A percentile compares a stretch with the other conserved stretches of the same genome.
These are phyloP conservation scores for Gaultheria prostrata DNA, from an alignment of 148 eudicot genomes.

Conservation along the genomic window DNA sequence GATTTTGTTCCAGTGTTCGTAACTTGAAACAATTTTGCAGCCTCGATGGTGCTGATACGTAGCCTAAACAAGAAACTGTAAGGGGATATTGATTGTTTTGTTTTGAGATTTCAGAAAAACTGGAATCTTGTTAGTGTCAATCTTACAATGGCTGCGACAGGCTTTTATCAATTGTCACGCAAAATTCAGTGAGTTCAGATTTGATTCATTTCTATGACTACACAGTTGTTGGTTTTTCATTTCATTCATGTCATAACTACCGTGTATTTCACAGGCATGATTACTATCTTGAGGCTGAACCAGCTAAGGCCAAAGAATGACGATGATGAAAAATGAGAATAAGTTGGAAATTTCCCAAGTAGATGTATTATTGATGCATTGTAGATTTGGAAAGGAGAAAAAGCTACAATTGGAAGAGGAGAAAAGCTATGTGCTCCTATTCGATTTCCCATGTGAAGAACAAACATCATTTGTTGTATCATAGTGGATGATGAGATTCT, in stretches of 20 bases:
- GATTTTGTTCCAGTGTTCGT: not conserved
- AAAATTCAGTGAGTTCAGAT: slow-evolving; percentile 21
- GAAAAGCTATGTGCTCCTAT: not conserved
- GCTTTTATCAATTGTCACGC: slow-evolving; percentile 16
- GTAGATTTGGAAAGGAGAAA: not conserved
- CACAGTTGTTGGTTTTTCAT: not conserved
- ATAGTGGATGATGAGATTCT: not conserved
- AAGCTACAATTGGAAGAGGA: too few relatives aligned
- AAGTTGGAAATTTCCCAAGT: not conserved
- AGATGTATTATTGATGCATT: not conserved
- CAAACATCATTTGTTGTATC: not conserved
- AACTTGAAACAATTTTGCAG: not conserved
- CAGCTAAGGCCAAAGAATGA: slow-evolving; percentile 56
- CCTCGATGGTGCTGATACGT: not conserved
- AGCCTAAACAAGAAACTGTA: not conserved
- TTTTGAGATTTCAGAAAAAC: slow-evolving; percentile 22
- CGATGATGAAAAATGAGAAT: slow-evolving; percentile 1
- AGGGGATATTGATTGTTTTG: not conserved
- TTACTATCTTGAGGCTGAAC: slow-evolving; percentile 47
- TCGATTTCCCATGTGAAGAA: not conserved
- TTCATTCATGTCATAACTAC: not conserved
- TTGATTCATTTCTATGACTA: not conserved
- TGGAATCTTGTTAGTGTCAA: slow-evolving; percentile 27
- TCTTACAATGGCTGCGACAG: slow-evolving; percentile 24
- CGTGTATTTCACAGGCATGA: slow-evolving; percentile 49